phyloP scores from a whole-genome alignment of 352 stramenopile species.

The Phytophthora pini region DNA sequence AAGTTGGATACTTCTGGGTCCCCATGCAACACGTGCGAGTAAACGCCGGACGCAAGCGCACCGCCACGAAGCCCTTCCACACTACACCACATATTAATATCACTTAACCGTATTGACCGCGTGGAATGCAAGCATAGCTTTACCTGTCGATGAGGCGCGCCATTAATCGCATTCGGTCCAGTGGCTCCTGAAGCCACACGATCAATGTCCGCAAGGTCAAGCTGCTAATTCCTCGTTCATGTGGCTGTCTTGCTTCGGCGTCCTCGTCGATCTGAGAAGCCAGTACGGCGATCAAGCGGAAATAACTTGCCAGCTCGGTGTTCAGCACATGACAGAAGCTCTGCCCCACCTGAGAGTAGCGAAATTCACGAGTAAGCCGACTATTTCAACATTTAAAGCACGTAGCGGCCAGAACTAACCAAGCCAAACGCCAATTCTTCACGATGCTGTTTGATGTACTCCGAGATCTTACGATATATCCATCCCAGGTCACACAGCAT shows the following conservation, averaged over 20 bases:
- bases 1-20: slow-evolving; percentile 81
- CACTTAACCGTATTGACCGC: background rate
- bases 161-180: slow-evolving; percentile 91
- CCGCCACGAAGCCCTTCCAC: slow-evolving; percentile 88
- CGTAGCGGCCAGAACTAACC: slow-evolving; percentile 39
- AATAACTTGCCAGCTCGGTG: slow-evolving; percentile 93
- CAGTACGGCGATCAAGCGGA: slow-evolving; percentile 92
- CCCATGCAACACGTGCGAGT: slow-evolving; percentile 92
- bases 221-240: slow-evolving; percentile 49
- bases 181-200: slow-evolving; percentile 91
- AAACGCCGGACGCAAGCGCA: slow-evolving; percentile 88
- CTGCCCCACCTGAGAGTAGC: slow-evolving; percentile 67
- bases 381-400: background rate
- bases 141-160: slow-evolving; percentile 89
- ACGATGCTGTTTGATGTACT: slow-evolving; percentile 79
- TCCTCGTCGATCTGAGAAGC: slow-evolving; percentile 90
- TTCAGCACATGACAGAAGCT: slow-evolving; percentile 93
- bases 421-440: slow-evolving; percentile 80
- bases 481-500: slow-evolving; percentile 90
- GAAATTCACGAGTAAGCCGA: slow-evolving; percentile 17
- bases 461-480: slow-evolving; percentile 89
- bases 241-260: slow-evolving; percentile 60
- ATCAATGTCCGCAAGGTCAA: slow-evolving; percentile 90
- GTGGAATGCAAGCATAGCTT: background rate
- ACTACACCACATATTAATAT: slow-evolving; percentile 33